phyloP scores from a whole-genome alignment of 2,329 filamentous ascomycete species.

The Arthrinium phaeospermum region DNA sequence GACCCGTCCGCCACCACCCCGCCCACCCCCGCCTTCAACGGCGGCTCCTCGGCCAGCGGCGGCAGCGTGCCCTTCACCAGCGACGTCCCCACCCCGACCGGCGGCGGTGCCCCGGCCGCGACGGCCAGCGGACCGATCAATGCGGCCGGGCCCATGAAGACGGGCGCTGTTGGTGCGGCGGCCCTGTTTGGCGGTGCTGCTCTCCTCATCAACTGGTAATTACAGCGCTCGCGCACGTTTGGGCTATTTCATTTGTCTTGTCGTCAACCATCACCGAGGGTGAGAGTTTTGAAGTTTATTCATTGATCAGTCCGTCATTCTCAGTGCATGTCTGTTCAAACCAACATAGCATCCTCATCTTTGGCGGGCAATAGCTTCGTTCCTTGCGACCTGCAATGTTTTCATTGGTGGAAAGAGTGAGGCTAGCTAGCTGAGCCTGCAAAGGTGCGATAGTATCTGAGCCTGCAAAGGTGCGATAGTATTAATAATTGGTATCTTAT shows the following conservation, averaged over 20 bases:
- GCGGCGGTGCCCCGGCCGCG: conserved; percentile 41
- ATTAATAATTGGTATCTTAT: conserved; percentile 12
- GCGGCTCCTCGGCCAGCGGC: conserved; percentile 53
- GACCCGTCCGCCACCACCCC: conserved; percentile 50
- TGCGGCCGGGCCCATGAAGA: conserved; percentile 37
- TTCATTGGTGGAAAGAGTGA: background rate
- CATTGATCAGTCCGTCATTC: background rate
- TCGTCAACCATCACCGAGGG: background rate
- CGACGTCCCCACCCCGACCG: conserved; percentile 53
- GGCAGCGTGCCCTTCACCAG: conserved; percentile 59
- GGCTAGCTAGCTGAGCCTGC: background rate
- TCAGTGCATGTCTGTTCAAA: background rate
- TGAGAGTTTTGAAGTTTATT: background rate
- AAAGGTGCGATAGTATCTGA: background rate
- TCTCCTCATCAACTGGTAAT: conserved; percentile 31
- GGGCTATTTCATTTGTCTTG: background rate
- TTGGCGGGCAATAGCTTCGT: background rate
- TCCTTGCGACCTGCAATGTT: background rate
- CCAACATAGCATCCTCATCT: background rate
- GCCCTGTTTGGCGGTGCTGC: conserved; percentile 36
- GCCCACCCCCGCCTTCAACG: conserved; percentile 55
- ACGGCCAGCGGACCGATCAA: conserved; percentile 42
- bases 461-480: background rate
- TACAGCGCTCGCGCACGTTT: fast-evolving
- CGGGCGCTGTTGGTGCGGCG: conserved; percentile 45